Percentiles rank a stretch among this genome's conserved stretches.
phyloP scores from a whole-genome alignment of 164 flowering plant species.

The Nymphaea colorata region DNA sequence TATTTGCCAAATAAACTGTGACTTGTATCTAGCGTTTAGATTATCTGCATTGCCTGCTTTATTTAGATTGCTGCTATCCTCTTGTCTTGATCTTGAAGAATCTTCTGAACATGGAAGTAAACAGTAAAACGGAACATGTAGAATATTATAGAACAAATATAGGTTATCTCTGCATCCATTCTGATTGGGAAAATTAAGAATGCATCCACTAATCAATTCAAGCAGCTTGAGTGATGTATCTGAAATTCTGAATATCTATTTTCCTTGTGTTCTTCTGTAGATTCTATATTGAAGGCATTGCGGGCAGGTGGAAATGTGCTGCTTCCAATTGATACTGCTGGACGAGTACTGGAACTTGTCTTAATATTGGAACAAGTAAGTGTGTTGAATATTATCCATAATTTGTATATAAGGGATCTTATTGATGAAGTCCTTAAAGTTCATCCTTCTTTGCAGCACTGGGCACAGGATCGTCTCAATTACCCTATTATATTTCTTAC shows the following conservation, averaged over 20 bases:
- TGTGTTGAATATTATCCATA: slow-evolving; percentile 1
- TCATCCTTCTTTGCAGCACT: slow-evolving; percentile 34
- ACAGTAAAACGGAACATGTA: too few relatives aligned
- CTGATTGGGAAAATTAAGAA: too few relatives aligned
- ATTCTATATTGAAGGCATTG: slow-evolving; percentile 55
- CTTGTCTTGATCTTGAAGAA: too few relatives aligned
- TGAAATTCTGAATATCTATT: neutral
- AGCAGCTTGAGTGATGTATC: too few relatives aligned
- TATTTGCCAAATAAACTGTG: too few relatives aligned
- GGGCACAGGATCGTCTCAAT: slow-evolving; percentile 55
- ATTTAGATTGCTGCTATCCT: too few relatives aligned
- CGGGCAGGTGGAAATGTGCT: slow-evolving; percentile 75
- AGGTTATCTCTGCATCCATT: too few relatives aligned
- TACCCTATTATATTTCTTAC: slow-evolving; percentile 87
- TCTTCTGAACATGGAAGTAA: too few relatives aligned
- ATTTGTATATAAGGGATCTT: neutral
- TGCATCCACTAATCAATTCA: too few relatives aligned
- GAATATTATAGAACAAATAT: too few relatives aligned
- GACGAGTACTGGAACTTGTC: slow-evolving; percentile 80
- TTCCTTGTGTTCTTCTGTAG: slow-evolving; percentile 13
- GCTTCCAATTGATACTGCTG: slow-evolving; percentile 92
- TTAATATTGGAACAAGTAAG: slow-evolving; percentile 78
- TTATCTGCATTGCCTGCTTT: too few relatives aligned
- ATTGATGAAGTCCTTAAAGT: neutral
- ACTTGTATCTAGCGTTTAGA: too few relatives aligned